Conservation (phyloP, 129 eudicot genomes). For the Flaveria linearis region DNA sequence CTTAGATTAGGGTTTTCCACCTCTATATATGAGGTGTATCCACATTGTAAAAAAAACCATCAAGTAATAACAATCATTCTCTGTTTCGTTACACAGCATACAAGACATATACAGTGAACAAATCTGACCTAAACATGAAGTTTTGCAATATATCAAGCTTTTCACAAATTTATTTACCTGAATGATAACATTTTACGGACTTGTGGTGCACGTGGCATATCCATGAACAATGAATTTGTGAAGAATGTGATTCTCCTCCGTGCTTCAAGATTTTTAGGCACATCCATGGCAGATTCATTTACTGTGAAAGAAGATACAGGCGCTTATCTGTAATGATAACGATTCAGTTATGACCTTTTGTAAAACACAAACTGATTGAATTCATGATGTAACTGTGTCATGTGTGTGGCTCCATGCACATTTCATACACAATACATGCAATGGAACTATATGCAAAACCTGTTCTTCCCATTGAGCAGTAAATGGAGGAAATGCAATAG, state of each 20-base stretch:
- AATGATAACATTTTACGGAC: slow-evolving; percentile 97
- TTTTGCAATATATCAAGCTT: slow-evolving; percentile 7
- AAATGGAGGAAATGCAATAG: slow-evolving; percentile 67
- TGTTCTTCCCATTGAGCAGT: slow-evolving; percentile 99
- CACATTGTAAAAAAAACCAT: too few species aligned
- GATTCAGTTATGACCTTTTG: slow-evolving; percentile 11
- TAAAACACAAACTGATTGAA: slow-evolving; percentile 11
- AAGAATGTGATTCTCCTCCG: slow-evolving; percentile 93
- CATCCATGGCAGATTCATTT: slow-evolving; percentile 94
- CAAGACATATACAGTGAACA: neutral
- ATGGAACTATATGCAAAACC: slow-evolving; percentile 42
- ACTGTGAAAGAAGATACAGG: slow-evolving; percentile 91
- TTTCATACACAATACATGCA: slow-evolving; percentile 8
- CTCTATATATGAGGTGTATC: too few species aligned
- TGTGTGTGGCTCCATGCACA: slow-evolving; percentile 22
- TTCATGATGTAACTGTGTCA: slow-evolving; percentile 2
- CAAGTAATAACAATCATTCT: too few species aligned
- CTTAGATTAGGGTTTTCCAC: too few species aligned
- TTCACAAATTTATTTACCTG: slow-evolving; percentile 52
- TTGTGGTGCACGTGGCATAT: slow-evolving; percentile 98
- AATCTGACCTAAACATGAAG: slow-evolving; percentile 1
- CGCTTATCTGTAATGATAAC: slow-evolving; percentile 65
- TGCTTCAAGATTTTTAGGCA: slow-evolving; percentile 97
- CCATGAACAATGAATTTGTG: slow-evolving; percentile 94
- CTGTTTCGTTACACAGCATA: too few species aligned